phyloP scores from a whole-genome alignment of 495 filamentous ascomycete species.

The Hypomontagnella submonticulosa region DNA sequence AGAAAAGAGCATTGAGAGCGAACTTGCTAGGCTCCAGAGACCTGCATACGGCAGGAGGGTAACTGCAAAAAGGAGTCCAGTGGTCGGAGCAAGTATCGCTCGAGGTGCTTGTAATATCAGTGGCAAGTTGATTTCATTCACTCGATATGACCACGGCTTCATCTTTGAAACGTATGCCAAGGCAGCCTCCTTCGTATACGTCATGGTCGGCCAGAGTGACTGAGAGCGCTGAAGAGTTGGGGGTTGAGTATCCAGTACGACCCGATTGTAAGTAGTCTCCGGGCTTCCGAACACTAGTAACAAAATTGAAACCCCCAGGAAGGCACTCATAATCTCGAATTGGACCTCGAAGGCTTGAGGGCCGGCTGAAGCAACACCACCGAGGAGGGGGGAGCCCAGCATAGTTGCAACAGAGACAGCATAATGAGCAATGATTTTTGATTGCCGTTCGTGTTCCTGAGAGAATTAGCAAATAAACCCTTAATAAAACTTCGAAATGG shows the following conservation, averaged over 20 bases:
- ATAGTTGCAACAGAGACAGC: constrained; percentile 57
- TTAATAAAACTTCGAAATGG: not conserved
- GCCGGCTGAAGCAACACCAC: constrained; percentile 56
- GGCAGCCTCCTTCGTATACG: constrained; percentile 44
- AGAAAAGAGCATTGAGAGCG: constrained; percentile 59
- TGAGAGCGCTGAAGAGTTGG: constrained; percentile 48
- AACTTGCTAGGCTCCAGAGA: constrained; percentile 56
- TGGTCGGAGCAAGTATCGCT: constrained; percentile 58
- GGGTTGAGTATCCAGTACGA: constrained; percentile 37
- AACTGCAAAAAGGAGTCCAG: constrained; percentile 54
- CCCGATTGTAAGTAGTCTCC: constrained; percentile 61
- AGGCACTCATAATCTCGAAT: constrained; percentile 59
- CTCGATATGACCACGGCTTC: constrained; percentile 52
- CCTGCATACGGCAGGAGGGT: constrained; percentile 54
- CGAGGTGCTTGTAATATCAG: constrained; percentile 55
- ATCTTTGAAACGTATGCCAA: constrained; percentile 52
- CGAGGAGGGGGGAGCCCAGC: constrained; percentile 61
- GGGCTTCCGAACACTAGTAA: constrained; percentile 58
- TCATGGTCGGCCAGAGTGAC: constrained; percentile 46
- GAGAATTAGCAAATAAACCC: constrained; percentile 31
- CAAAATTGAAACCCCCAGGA: constrained; percentile 57
- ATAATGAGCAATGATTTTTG: constrained; percentile 53
- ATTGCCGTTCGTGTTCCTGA: constrained; percentile 60
- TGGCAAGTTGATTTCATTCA: constrained; percentile 33
- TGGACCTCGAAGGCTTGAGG: constrained; percentile 54